A percentile compares a stretch with the other conserved stretches of the same genome.
phyloP scores from a whole-genome alignment of 305 asterid species.

The Ajuga reptans region DNA sequence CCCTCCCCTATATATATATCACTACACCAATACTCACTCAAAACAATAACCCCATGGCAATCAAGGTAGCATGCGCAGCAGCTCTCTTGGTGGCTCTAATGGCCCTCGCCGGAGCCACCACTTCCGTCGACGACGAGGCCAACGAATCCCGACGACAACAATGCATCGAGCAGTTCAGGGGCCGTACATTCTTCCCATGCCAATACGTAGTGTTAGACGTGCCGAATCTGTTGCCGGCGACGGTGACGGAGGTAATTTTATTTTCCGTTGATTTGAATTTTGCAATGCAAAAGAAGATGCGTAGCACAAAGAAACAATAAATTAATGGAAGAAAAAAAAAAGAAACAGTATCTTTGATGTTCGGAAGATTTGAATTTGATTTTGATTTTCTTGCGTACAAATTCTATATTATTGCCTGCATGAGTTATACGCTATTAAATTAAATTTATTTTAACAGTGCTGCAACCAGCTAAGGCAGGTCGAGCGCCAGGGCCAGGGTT shows the following conservation, averaged over 20 bases:
- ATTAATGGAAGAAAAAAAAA: background rate
- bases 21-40: background rate
- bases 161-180: slow-evolving; percentile 29
- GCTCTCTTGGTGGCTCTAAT: slow-evolving; percentile 33
- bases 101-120: slow-evolving; percentile 29
- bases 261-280: too few relatives aligned
- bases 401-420: too few relatives aligned
- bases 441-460: background rate
- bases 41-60: slow-evolving; percentile 27
- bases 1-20: background rate
- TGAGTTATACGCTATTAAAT: background rate
- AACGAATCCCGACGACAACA: slow-evolving; percentile 14
- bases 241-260: too few relatives aligned
- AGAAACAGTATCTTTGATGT: too few relatives aligned
- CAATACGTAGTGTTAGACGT: slow-evolving; percentile 17
- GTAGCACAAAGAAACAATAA: background rate
- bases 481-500: background rate
- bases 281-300: too few relatives aligned
- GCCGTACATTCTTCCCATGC: slow-evolving; percentile 28
- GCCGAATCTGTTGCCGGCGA: background rate
- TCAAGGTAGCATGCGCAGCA: slow-evolving; percentile 20
- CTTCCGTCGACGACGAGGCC: slow-evolving; percentile 29
- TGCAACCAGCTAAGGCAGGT: slow-evolving; percentile 9
- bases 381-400: too few relatives aligned
- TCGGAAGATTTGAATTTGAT: too few relatives aligned